Base-by-base conservation (phyloP, 139 green algal species). In the Chlorella vulgaris region DNA sequence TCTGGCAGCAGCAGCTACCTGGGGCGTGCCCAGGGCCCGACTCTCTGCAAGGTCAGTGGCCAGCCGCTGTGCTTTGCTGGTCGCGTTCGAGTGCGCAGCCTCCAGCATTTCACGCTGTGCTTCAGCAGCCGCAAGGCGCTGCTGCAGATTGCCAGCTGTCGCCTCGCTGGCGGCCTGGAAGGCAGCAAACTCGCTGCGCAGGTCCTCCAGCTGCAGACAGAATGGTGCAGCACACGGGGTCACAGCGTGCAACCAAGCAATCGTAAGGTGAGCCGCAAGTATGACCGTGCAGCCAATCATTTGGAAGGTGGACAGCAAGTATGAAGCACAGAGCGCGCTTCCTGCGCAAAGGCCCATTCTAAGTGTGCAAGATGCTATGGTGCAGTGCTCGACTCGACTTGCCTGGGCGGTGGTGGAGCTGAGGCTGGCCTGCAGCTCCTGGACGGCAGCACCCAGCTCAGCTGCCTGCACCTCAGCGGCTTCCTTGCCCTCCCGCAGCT, bases 361-460 rank as follows among this genome's bases (percentile, higher is more conserved):
- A 58, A 58, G 47, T 15, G n/a, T n/a, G n/a, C n/a, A n/a, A n/a
- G n/a, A n/a, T n/a, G n/a, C n/a, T n/a, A n/a, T n/a, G n/a, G n/a
- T n/a, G n/a, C 15, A 55, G 47, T 55, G 47, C 47, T 55, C 15
- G 47, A 15, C 47, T 15, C 47, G 15, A 55, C 65, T 42, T 35
- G 28, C 73, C 73, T 79, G 51, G 13, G 73, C 53, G 13, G 35
- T 38, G 35, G 73, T 55, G 26, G 73, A 35, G 21, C 66, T n/a
- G 40, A 86, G 58, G 31, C 60, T 28, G 21, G 7, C 31, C 19
- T 40, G 42, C 81, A 86, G 69, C 67, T 80, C 47, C 31, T 82
- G 42, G 7, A 24, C 43, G n/a, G 62, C 43, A 22, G 43, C 43
- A 4, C 62, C 26, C 43, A 82, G 76, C 43, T 75, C 63, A 2